phyloP scores from a whole-genome alignment of 2,329 filamentous ascomycete genomes.

The Ascochyta pisi region DNA sequence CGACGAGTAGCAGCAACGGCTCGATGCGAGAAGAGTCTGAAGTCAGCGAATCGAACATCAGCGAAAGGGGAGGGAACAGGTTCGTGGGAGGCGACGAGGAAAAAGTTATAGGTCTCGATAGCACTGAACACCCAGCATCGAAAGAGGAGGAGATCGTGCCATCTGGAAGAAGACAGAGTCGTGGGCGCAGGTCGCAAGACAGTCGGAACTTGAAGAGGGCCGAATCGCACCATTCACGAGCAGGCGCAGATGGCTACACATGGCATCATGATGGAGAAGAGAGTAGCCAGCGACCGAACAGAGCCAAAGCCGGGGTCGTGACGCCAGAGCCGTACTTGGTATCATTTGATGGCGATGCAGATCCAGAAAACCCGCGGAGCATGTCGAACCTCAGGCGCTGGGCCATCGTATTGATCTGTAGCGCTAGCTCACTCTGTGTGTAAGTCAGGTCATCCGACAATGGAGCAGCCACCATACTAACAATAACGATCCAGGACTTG shows the following conservation, averaged over 20 bases:
- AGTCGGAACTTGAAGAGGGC: constrained; percentile 24
- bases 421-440: constrained; percentile 79
- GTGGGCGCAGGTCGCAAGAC: constrained; percentile 26
- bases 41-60: constrained; percentile 20
- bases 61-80: constrained; percentile 18
- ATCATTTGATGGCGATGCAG: constrained; percentile 74
- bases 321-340: constrained; percentile 66
- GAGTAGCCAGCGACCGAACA: constrained; percentile 26
- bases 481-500: constrained; percentile 66
- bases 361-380: constrained; percentile 77
- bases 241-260: constrained; percentile 49
- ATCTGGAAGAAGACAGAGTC: constrained; percentile 4
- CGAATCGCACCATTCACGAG: constrained; percentile 46
- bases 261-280: constrained; percentile 40
- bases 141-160: constrained; percentile 2
- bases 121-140: not conserved
- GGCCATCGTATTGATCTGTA: constrained; percentile 78
- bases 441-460: constrained; percentile 58
- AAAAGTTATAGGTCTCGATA: constrained; percentile 20
- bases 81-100: constrained; percentile 22
- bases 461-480: constrained; percentile 8
- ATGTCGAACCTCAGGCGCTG: constrained; percentile 74
- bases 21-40: constrained; percentile 13
- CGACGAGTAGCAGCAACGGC: constrained; percentile 9
- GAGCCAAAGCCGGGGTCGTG: constrained; percentile 24